Evolutionary conservation across 768 basidiomycete species (phyloP), one percentile per base, ranked within the genome.

Genomic region (Suillus subalutaceus): DNA sequence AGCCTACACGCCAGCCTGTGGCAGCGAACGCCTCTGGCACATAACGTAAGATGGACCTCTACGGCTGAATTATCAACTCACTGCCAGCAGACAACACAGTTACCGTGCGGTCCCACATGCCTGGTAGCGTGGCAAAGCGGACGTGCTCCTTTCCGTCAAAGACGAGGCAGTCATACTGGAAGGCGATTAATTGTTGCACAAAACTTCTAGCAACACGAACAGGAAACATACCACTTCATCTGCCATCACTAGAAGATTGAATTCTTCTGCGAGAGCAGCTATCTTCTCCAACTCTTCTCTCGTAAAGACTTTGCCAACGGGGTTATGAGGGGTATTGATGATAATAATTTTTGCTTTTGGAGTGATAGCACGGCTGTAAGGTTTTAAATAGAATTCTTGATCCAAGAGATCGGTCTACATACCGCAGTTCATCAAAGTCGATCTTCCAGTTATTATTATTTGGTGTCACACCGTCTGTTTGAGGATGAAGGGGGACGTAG

Each of bases 31-130:
- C 89, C 83, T 98, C 95, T 96, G 78, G 18, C 9, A 30, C 2
- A 41, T 23, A 53, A 20, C 15, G 55, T 68, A 62, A 68, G n/a
- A 55, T 40, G 52, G 12, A 50, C 37, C 15, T 15, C 38, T 43
- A n/a, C 32, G 3, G 38, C 53, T 48, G 32, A 46, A 40, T 43
- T 41, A 26, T 62, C 20, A 6, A 78, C 89, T 80, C 78, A 94
- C 94, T 97, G 71, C 96, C 96, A 37, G 93, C 96, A n/a, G 94
- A 96, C 48, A 92, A 89, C 63, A 98, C 93, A 8, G 97, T 98
- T 52, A 99, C 89, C 0, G 97, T 99, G 53, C 97, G 89, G 70
- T 98, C 93, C 96, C 96, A 99, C 93, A 99, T 97, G 26, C 95
- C 94, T 6, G 96, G 96, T n/a, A 99, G 84, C 43, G 83, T 93